These are phyloP conservation scores for Penicillium sp. DNA, from an alignment of 2,329 filamentous ascomycete species.

Conservation along the genomic window DNA sequence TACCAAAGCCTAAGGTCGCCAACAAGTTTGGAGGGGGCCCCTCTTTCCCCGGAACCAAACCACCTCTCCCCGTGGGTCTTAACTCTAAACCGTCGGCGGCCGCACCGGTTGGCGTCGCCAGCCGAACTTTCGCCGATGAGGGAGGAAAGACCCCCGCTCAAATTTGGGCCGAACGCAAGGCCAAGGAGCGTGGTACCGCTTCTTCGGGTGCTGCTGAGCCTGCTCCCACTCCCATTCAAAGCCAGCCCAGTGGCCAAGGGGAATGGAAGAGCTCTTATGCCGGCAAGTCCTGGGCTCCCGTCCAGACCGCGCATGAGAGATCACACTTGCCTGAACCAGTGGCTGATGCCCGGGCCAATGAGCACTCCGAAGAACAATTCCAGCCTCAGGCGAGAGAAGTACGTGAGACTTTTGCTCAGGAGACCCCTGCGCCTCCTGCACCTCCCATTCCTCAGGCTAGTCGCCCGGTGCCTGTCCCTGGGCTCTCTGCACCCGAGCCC, in stretches of 20 bases:
- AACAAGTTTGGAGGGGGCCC: slow-evolving; percentile 78
- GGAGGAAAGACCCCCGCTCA: slow-evolving; percentile 96
- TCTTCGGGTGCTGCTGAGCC: slow-evolving; percentile 50
- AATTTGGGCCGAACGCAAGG: slow-evolving; percentile 97
- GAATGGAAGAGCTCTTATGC: slow-evolving; percentile 91
- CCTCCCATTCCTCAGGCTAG: slow-evolving; percentile 65
- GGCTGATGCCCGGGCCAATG: slow-evolving; percentile 59
- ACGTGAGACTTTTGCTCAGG: slow-evolving; percentile 78
- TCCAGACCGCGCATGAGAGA: slow-evolving; percentile 71
- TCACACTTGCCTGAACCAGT: slow-evolving; percentile 60
- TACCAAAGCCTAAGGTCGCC: slow-evolving; percentile 93
- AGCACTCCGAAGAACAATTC: slow-evolving; percentile 56
- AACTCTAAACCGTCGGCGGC: slow-evolving; percentile 62
- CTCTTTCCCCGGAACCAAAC: slow-evolving; percentile 84
- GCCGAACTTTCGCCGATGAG: slow-evolving; percentile 90
- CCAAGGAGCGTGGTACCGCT: slow-evolving; percentile 65
- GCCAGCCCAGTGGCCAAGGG: slow-evolving; percentile 70
- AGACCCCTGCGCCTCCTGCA: slow-evolving; percentile 50
- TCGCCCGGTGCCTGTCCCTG: slow-evolving; percentile 75
- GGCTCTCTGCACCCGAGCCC: slow-evolving; percentile 60
- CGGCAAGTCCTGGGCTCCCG: slow-evolving; percentile 86
- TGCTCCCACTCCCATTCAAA: slow-evolving; percentile 55
- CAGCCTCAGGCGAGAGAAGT: slow-evolving; percentile 70
- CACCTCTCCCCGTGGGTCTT: slow-evolving; percentile 73
- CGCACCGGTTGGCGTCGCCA: slow-evolving; percentile 70